phyloP scores from a whole-genome alignment of 2,329 filamentous ascomycete species.

The Penicillium sp. region DNA sequence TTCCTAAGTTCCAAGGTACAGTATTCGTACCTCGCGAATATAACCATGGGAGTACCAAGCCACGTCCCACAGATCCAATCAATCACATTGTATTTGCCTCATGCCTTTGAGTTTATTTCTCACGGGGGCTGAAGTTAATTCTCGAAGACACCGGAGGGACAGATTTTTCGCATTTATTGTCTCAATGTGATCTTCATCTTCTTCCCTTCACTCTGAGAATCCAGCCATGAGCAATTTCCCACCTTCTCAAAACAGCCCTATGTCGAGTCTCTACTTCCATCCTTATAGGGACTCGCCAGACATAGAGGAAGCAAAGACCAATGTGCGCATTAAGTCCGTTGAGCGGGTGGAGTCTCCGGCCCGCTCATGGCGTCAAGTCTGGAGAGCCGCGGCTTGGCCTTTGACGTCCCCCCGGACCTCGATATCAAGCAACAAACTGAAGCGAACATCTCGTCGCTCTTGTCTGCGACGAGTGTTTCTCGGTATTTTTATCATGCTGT shows the following conservation, averaged over 20 bases:
- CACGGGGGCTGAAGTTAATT: too few relatives aligned
- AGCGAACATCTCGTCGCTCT: conserved; percentile 13
- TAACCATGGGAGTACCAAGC: too few relatives aligned
- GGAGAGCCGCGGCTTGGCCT: conserved; percentile 13
- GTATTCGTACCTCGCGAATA: too few relatives aligned
- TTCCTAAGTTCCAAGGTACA: too few relatives aligned
- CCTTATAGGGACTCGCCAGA: conserved; percentile 18
- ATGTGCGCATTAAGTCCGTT: conserved; percentile 3
- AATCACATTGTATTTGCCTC: conserved; percentile 6
- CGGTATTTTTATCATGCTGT: conserved; percentile 36
- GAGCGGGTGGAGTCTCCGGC: conserved; percentile 14
- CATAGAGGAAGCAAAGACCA: conserved; percentile 2
- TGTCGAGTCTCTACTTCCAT: conserved; percentile 14
- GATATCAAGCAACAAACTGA: conserved; percentile 9
- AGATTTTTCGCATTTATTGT: too few relatives aligned
- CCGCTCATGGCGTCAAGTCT: conserved; percentile 15
- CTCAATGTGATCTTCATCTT: neutral
- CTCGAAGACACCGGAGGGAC: too few relatives aligned
- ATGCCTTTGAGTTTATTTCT: conserved; percentile 6
- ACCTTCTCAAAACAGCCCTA: conserved; percentile 6
- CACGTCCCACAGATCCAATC: conserved; percentile 12
- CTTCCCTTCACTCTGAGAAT: neutral
- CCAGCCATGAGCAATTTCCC: conserved; percentile 4
- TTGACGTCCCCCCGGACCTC: conserved; percentile 4
- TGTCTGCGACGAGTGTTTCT: conserved; percentile 21